Evolutionary conservation across 306 rosid species (phyloP).

Genomic region (Sicyos edulis): DNA sequence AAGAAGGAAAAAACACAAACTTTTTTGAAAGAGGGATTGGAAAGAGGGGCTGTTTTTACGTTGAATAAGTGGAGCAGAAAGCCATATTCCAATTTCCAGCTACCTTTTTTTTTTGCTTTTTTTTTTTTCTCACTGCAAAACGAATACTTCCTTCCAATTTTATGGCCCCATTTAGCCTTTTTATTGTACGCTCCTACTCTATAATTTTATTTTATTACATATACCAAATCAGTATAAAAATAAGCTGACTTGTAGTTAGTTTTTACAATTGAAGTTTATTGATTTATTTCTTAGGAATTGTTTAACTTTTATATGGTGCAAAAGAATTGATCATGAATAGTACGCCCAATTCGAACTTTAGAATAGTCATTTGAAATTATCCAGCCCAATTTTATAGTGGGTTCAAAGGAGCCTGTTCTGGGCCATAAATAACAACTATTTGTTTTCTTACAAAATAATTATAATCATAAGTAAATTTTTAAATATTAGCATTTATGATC

Average conservation of each 20-base stretch:
- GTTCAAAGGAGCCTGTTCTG: not conserved
- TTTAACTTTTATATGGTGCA: too few relatives aligned
- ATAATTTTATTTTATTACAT: too few relatives aligned
- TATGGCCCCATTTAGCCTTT: not conserved
- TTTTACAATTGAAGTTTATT: too few relatives aligned
- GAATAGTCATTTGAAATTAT: not conserved
- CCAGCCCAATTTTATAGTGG: not conserved
- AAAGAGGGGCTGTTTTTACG: constrained; percentile 12
- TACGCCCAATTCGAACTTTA: not conserved
- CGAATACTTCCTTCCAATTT: not conserved
- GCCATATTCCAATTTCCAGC: not conserved
- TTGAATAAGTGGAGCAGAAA: not conserved
- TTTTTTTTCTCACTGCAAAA: not conserved
- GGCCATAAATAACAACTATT: too few relatives aligned
- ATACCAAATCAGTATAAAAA: too few relatives aligned
- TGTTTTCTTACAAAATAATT: too few relatives aligned
- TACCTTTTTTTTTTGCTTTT: not conserved
- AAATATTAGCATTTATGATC: too few relatives aligned
- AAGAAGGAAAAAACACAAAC: not conserved
- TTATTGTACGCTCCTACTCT: not conserved
- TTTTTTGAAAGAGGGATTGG: not conserved
- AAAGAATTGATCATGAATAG: not conserved
- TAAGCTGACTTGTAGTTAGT: too few relatives aligned
- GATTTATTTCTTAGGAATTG: too few relatives aligned
- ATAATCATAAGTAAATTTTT: too few relatives aligned